A percentile compares a stretch with the other conserved stretches of the same genome.
These are phyloP conservation scores for Acer negundo DNA, from an alignment of 345 rosid species.

Conservation along the genomic window DNA sequence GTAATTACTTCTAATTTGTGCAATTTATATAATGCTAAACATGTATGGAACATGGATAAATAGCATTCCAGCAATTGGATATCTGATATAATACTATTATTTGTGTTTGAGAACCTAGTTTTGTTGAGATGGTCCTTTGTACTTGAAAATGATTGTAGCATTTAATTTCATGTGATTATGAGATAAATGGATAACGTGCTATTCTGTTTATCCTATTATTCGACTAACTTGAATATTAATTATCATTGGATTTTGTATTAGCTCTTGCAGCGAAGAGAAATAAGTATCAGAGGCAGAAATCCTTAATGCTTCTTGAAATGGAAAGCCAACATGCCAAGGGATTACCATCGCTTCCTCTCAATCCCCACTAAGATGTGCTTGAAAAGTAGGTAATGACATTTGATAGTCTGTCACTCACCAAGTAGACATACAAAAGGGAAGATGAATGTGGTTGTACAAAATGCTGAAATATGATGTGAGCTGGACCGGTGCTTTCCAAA, in stretches of 20 bases:
- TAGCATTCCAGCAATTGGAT: background rate
- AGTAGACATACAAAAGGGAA: conserved; percentile 27
- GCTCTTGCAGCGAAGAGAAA: conserved; percentile 92
- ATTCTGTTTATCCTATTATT: background rate
- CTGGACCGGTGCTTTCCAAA: conserved; percentile 19
- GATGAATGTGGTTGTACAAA: conserved; percentile 24
- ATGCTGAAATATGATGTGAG: conserved; percentile 22
- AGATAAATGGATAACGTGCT: background rate
- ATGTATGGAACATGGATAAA: background rate
- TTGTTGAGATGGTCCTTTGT: background rate
- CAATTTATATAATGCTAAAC: background rate
- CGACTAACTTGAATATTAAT: conserved; percentile 9
- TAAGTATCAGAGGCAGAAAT: conserved; percentile 88
- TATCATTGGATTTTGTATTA: conserved; percentile 28
- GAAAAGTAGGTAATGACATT: conserved; percentile 14
- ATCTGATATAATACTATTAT: background rate
- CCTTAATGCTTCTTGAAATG: conserved; percentile 91
- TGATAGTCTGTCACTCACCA: conserved; percentile 24
- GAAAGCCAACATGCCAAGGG: conserved; percentile 96
- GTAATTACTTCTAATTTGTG: background rate
- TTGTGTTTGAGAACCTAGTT: background rate
- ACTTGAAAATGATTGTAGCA: background rate
- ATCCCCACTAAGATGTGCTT: conserved; percentile 46
- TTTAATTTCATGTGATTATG: background rate
- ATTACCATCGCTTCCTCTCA: conserved; percentile 68